Percentiles rank a stretch among this genome's conserved stretches.
Conservation (phyloP, 371 early-diverging fungal species). For the Mycotypha africana region DNA sequence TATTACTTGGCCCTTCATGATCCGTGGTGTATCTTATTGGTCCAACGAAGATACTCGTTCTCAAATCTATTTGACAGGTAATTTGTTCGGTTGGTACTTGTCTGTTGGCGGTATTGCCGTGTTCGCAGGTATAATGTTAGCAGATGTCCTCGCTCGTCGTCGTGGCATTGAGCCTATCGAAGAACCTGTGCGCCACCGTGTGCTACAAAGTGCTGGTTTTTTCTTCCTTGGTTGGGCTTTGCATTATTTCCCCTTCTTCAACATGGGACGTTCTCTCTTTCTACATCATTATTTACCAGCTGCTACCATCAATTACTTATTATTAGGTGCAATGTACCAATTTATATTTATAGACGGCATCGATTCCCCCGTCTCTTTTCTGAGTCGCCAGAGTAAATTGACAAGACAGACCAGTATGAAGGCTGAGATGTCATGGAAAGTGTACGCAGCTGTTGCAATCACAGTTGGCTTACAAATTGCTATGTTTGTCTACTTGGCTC, state of each 20-base stretch:
- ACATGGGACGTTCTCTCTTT: constrained; percentile 94
- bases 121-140: constrained; percentile 46
- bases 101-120: constrained; percentile 52
- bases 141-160: constrained; percentile 64
- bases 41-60: constrained; percentile 54
- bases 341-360: constrained; percentile 59
- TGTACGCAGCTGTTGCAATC: constrained; percentile 34
- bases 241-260: constrained; percentile 95
- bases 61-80: constrained; percentile 97
- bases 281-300: constrained; percentile 98
- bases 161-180: constrained; percentile 68
- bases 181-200: constrained; percentile 52
- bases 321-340: constrained; percentile 63
- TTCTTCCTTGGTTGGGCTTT: constrained; percentile 80
- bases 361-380: constrained; percentile 50
- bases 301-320: constrained; percentile 73
- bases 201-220: constrained; percentile 71
- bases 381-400: constrained; percentile 18
- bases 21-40: constrained; percentile 95
- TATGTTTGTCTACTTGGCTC: constrained; percentile 53
- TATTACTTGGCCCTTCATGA: constrained; percentile 86
- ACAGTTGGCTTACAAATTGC: constrained; percentile 41
- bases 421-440: constrained; percentile 17
- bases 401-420: constrained; percentile 24
- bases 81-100: constrained; percentile 93